Base-by-base conservation (phyloP, 2,329 filamentous ascomycete genomes). In the Colletotrichum eleusines region DNA sequence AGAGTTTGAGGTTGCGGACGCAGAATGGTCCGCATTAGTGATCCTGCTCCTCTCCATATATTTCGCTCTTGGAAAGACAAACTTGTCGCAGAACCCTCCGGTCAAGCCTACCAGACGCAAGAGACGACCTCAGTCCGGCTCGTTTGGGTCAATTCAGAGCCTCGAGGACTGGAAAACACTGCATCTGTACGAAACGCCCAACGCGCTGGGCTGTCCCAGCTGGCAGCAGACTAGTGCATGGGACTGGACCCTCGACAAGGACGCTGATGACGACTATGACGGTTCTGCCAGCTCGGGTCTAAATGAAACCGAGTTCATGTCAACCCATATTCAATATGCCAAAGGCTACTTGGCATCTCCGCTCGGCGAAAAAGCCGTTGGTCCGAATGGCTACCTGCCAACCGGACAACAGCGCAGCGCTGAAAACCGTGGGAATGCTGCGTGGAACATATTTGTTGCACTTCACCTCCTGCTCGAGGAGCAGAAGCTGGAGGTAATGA, bases 401-500 rank as follows among this genome's bases (percentile, higher is more conserved):
- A 92, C 90, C 0, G 88, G 86, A 2, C 68, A 82, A 3, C 80
- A 80, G 59, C 81, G 86, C 62, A 87, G 84, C 65, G 83, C 87
- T 46, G 88, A 89, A 67, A 84, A 85, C 60, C 87, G 90, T 53
- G 85, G 87, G 66, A 90, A 85, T 76, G 81, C 90, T 65, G 86
- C 92, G 42, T 83, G 91, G 77, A 88, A 93, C 76, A 85, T 92
- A 62, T 87, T 95, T 46, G 84, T 97, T 73, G 92, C 89, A 0
- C 84, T 99, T 16, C 96, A 99, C 81, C 84, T 98, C 3, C 84
- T 97, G n/a, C 87, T 92, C 0, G 95, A 99, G 79, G 96, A 99
- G 78, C 87, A 92, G 73, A 98, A 97, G 77, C 87, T 99, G 1
- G 89, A 93, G 72, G 87, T 91, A 5, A 84, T 85, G 72, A 80